Evolutionary conservation across 2,329 filamentous ascomycete genomes (phyloP).

Genomic region (Fusarium austroafricanum): DNA sequence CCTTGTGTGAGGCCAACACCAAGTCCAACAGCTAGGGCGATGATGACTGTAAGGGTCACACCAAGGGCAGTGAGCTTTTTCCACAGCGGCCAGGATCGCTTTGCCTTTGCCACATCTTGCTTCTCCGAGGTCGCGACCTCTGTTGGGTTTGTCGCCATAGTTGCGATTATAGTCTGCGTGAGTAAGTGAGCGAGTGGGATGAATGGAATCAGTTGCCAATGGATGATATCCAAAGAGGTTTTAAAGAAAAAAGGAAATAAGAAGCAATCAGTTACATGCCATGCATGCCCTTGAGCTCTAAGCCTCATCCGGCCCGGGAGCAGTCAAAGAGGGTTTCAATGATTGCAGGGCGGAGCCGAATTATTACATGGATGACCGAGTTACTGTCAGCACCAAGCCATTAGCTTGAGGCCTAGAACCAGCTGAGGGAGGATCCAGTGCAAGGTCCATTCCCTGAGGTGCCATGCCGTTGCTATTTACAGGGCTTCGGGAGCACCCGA

Average conservation of each 20-base stretch:
- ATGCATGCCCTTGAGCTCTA: constrained; percentile 26
- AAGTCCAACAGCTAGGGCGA: constrained; percentile 65
- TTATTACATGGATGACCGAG: constrained; percentile 24
- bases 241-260: constrained; percentile 10
- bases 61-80: constrained; percentile 48
- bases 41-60: constrained; percentile 43
- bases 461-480: constrained; percentile 2
- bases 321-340: constrained; percentile 12
- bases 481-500: constrained; percentile 34
- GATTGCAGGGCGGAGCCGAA: constrained; percentile 25
- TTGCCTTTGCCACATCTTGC: constrained; percentile 6
- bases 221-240: background rate
- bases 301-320: constrained; percentile 27
- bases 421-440: constrained; percentile 6
- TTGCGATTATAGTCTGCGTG: background rate
- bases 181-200: background rate
- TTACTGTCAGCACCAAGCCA: constrained; percentile 28
- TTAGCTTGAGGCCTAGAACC: constrained; percentile 26
- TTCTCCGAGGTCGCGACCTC: constrained; percentile 17
- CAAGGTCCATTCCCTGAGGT: background rate
- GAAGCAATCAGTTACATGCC: constrained; percentile 22
- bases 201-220: background rate
- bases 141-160: constrained; percentile 19
- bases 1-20: constrained; percentile 64
- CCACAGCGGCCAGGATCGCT: constrained; percentile 45